Base-by-base conservation (phyloP, 148 eudicot species). In the Fagopyrum homotropicum region DNA sequence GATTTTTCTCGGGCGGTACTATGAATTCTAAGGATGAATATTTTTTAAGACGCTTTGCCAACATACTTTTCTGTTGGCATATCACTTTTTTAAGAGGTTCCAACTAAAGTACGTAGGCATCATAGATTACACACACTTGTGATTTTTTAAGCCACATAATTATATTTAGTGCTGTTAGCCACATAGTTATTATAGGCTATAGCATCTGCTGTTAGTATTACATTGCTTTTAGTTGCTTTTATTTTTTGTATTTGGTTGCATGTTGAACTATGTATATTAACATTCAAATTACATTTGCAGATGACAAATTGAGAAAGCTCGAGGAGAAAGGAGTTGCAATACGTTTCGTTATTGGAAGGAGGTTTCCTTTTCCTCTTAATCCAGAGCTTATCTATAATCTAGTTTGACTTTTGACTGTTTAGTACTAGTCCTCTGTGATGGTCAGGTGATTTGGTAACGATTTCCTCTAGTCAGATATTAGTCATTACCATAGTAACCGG, bases 301-400 rank as follows among this genome's bases (percentile, higher is more conserved):
- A 88, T 77, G 91, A 89, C 71, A 83, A 84, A 57, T 81, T 96
- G 72, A 80, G 75, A 80, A 92, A 88, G 81, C 98, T 92, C 45
- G 97, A 96, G 85, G 97, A 90, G 75, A 87, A 82, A 82, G 99
- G 99, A 82, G 77, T 96, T 6, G 82, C 88, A 81, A 85, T 96
- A 72, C 97, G 97, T 30, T 95, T 96, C 81, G 95, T 96, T 26
- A 89, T 96, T 88, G 99, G 99, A 83, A 89, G 99, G 77, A 96
- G 99, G 99, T 96, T 83, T 75, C 81, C 47, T 83, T 75, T 76
- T 60, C 74, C 81, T 51, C 63, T 54, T 77, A 57, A 45, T 35
- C 46, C 71, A 66, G 19, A 66, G 43, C 71, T 66, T 1, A 4
- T 63, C 10, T 63, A 29, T 35, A 14, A 66, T 66, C 2, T 66